Conservation (phyloP, 371 early-diverging fungal genomes). For the Cokeromyces recurvatus region DNA sequence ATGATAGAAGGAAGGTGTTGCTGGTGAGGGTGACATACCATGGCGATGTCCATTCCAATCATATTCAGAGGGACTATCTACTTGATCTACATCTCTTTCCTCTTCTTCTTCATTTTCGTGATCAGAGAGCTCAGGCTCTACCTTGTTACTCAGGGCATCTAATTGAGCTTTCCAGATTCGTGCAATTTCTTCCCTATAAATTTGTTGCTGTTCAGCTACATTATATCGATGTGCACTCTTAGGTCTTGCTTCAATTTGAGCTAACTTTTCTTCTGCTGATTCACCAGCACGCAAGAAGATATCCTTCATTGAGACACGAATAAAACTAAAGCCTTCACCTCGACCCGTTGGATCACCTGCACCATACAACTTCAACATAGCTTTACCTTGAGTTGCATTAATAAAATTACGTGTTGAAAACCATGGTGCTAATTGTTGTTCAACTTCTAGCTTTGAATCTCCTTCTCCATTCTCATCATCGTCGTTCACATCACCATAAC, state of each 20-base stretch:
- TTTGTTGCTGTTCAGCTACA: constrained; percentile 93
- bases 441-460: constrained; percentile 78
- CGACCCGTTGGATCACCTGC: constrained; percentile 97
- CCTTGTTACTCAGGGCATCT: constrained; percentile 53
- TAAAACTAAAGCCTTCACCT: constrained; percentile 98
- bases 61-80: constrained; percentile 34
- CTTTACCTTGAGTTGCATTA: constrained; percentile 86
- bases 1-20: constrained; percentile 22
- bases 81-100: constrained; percentile 19
- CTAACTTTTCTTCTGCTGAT: constrained; percentile 76
- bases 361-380: constrained; percentile 90
- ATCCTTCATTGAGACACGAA: constrained; percentile 96
- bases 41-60: constrained; percentile 27
- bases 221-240: constrained; percentile 89
- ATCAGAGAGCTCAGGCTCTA: constrained; percentile 50
- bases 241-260: constrained; percentile 76
- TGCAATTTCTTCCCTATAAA: constrained; percentile 90
- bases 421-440: constrained; percentile 97
- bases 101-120: constrained; percentile 53
- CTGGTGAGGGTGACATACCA: constrained; percentile 33
- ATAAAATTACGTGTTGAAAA: constrained; percentile 95
- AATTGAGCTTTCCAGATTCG: constrained; percentile 95
- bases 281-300: constrained; percentile 91
- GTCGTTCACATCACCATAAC: constrained; percentile 69
- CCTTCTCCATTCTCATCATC: constrained; percentile 66